These are phyloP conservation scores for Pittosporum tobira DNA, from an alignment of 129 eudicot species.

Conservation along the genomic window DNA sequence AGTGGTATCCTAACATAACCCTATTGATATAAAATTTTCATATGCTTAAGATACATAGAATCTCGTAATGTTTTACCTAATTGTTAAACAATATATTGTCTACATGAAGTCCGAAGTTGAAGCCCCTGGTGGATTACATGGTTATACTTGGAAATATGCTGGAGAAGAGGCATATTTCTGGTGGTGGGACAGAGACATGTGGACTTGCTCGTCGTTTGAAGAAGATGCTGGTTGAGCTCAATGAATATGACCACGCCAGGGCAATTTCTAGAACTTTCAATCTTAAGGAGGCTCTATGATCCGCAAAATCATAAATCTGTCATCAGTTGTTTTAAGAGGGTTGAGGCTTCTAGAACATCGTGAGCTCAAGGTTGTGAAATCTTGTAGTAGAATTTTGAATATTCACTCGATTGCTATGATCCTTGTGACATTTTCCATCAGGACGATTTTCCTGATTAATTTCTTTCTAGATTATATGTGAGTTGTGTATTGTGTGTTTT, in stretches of 20 bases:
- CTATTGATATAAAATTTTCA: too few relatives aligned
- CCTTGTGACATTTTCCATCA: not conserved
- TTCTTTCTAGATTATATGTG: too few relatives aligned
- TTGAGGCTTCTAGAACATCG: not conserved
- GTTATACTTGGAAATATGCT: conserved; percentile 45
- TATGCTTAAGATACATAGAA: too few relatives aligned
- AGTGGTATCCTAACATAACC: too few relatives aligned
- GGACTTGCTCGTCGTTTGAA: conserved; percentile 76
- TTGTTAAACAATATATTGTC: conserved; percentile 8
- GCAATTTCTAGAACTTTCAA: conserved; percentile 63
- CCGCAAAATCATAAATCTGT: not conserved
- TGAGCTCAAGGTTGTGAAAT: conserved; percentile 7
- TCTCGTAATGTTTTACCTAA: too few relatives aligned
- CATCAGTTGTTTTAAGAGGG: not conserved
- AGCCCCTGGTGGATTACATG: conserved; percentile 69
- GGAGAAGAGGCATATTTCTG: conserved; percentile 50
- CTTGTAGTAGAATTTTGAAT: conserved; percentile 11
- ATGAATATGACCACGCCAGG: conserved; percentile 83
- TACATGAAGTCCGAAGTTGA: conserved; percentile 53
- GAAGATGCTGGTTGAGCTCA: conserved; percentile 91
- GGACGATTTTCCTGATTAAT: too few relatives aligned
- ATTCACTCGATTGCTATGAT: not conserved
- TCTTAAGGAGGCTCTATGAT: conserved; percentile 76
- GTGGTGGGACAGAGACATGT: conserved; percentile 21
- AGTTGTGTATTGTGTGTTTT: too few relatives aligned